Conservation (phyloP, 192 early-diverging fungal genomes). For the Chytriomyces sp. region DNA sequence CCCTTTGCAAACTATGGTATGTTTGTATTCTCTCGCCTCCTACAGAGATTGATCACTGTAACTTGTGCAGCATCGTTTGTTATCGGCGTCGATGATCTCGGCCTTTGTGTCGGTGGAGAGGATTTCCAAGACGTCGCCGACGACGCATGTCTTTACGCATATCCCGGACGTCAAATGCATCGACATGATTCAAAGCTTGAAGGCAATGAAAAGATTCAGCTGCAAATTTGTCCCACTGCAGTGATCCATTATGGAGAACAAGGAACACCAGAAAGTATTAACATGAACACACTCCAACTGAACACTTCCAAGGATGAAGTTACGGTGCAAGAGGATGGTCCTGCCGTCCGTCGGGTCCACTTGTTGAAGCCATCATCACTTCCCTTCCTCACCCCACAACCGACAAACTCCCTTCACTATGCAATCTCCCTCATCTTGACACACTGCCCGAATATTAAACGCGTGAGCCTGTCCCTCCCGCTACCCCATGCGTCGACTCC, state of each 20-base stretch:
- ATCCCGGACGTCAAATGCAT: background rate
- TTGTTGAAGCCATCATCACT: background rate
- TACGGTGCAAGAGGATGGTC: background rate
- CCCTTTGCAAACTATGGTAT: background rate
- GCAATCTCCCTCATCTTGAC: constrained; percentile 25
- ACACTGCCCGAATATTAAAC: constrained; percentile 27
- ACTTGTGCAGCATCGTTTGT: constrained; percentile 15
- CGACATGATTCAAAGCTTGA: constrained; percentile 10
- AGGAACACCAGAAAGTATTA: background rate
- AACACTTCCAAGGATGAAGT: background rate
- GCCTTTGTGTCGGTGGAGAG: constrained; percentile 36
- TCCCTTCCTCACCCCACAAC: background rate
- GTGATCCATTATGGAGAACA: too few relatives aligned
- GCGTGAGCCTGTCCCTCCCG: constrained; percentile 18
- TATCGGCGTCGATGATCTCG: constrained; percentile 33
- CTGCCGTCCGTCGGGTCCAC: background rate
- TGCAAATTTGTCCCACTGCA: background rate
- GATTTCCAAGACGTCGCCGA: constrained; percentile 6
- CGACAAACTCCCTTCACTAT: constrained; percentile 22
- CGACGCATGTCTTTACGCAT: constrained; percentile 4
- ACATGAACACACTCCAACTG: background rate
- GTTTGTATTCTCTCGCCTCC: background rate
- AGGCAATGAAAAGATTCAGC: background rate
- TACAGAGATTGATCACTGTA: too few relatives aligned
- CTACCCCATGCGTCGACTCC: background rate